phyloP scores from a whole-genome alignment of 2,329 filamentous ascomycete species.

The Arthrobotrys sinensis region DNA sequence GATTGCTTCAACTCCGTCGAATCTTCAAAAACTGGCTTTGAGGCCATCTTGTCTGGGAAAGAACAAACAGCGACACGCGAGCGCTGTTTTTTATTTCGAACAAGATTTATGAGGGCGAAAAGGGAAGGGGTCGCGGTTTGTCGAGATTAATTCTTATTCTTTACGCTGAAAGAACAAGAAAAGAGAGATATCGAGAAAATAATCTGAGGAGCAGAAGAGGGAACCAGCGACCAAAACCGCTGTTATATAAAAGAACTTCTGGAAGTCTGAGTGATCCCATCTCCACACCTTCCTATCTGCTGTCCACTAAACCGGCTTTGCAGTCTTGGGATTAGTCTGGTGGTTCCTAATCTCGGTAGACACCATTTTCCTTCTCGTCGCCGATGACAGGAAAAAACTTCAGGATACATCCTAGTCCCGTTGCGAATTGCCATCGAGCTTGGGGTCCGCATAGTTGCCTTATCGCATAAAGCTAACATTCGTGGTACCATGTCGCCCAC shows the following conservation, averaged over 20 bases:
- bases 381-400: conserved; percentile 46
- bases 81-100: conserved; percentile 25
- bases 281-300: conserved; percentile 47
- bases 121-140: conserved; percentile 6
- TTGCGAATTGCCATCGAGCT: conserved; percentile 20
- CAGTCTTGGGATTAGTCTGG: conserved; percentile 26
- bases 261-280: conserved; percentile 37
- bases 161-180: conserved; percentile 5
- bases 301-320: conserved; percentile 18
- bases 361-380: conserved; percentile 31
- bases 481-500: conserved; percentile 33
- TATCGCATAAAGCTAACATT: conserved; percentile 42
- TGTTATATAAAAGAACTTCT: conserved; percentile 49
- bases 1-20: conserved; percentile 36
- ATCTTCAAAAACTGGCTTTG: conserved; percentile 33
- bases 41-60: conserved; percentile 31
- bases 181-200: conserved; percentile 33
- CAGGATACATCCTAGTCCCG: conserved; percentile 29
- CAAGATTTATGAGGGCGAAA: conserved; percentile 15
- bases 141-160: conserved; percentile 35
- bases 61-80: conserved; percentile 26
- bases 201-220: conserved; percentile 8
- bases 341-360: conserved; percentile 47
- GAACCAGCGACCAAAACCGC: conserved; percentile 19
- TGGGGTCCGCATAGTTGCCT: conserved; percentile 50